Conservation (phyloP, 2,329 filamentous ascomycete species). For the Daldinia eschscholtzii region DNA sequence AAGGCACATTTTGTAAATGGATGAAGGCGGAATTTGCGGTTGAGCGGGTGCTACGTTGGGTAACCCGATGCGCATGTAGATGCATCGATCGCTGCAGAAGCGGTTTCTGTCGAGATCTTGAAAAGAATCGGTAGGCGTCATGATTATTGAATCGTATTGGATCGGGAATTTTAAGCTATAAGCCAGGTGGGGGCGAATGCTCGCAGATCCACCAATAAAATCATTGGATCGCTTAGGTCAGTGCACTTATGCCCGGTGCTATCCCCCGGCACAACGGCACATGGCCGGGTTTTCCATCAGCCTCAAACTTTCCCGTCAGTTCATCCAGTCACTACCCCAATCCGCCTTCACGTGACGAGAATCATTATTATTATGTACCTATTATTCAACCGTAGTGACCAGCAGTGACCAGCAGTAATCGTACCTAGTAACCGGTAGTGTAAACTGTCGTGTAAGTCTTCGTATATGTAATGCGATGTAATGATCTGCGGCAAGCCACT, state of each 20-base stretch:
- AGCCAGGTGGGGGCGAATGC: slow-evolving; percentile 13
- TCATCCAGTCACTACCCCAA: not conserved
- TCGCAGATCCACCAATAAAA: not conserved
- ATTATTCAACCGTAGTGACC: too few relatives aligned
- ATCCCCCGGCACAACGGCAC: not conserved
- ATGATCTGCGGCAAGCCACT: not conserved
- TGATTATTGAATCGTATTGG: slow-evolving; percentile 40
- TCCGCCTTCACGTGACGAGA: slow-evolving; percentile 23
- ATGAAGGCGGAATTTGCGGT: not conserved
- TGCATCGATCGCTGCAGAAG: slow-evolving; percentile 41
- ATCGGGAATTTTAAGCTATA: slow-evolving; percentile 25
- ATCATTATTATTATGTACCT: not conserved
- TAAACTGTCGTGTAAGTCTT: slow-evolving; percentile 1
- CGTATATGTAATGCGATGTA: not conserved
- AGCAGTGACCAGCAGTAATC: too few relatives aligned
- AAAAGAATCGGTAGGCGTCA: slow-evolving; percentile 12
- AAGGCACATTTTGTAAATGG: not conserved
- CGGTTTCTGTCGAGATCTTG: slow-evolving; percentile 40
- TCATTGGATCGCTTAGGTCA: not conserved
- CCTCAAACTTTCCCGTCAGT: slow-evolving; percentile 29
- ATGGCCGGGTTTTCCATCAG: slow-evolving; percentile 22
- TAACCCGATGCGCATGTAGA: slow-evolving; percentile 10
- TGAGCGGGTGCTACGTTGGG: not conserved
- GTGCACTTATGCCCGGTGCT: not conserved
- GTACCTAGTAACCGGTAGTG: too few relatives aligned